Evolutionary conservation across 2,329 filamentous ascomycete genomes (phyloP).

Genomic region (Xylaria sp.): DNA sequence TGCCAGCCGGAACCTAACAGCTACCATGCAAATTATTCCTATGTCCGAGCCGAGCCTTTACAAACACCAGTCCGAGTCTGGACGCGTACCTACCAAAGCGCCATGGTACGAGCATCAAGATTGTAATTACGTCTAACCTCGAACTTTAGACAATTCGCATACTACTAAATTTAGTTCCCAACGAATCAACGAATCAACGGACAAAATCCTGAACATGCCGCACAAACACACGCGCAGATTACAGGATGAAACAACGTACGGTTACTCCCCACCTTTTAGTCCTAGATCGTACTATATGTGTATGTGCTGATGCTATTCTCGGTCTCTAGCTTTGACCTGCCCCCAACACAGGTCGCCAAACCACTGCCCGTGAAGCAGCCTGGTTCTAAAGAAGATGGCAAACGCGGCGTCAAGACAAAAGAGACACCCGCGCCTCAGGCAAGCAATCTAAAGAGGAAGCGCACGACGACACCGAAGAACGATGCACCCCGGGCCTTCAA

Average conservation of each 20-base stretch:
- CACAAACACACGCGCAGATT: conserved; percentile 84
- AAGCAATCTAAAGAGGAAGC: conserved; percentile 64
- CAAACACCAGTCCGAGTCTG: not conserved
- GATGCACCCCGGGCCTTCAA: conserved; percentile 91
- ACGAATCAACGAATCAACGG: not conserved
- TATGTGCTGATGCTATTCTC: conserved; percentile 26
- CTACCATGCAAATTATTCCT: conserved; percentile 23
- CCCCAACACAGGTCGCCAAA: conserved; percentile 60
- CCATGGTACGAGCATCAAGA: not conserved
- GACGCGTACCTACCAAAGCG: no score
- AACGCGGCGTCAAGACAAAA: conserved; percentile 34
- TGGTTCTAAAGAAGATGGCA: conserved; percentile 46
- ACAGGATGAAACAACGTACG: conserved; percentile 66
- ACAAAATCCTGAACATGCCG: conserved; percentile 67
- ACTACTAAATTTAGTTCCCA: not conserved
- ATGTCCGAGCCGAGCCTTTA: not conserved
- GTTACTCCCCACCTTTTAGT: conserved; percentile 22
- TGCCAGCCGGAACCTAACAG: not conserved
- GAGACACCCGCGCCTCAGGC: conserved; percentile 43
- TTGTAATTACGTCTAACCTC: not conserved
- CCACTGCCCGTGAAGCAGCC: conserved; percentile 60
- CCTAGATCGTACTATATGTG: conserved; percentile 39
- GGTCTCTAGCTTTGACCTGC: conserved; percentile 60
- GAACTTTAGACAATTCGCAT: not conserved
- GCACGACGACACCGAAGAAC: conserved; percentile 62